Evolutionary conservation across 2,329 filamentous ascomycete genomes (phyloP).

Genomic region (Phialophora chinensis): DNA sequence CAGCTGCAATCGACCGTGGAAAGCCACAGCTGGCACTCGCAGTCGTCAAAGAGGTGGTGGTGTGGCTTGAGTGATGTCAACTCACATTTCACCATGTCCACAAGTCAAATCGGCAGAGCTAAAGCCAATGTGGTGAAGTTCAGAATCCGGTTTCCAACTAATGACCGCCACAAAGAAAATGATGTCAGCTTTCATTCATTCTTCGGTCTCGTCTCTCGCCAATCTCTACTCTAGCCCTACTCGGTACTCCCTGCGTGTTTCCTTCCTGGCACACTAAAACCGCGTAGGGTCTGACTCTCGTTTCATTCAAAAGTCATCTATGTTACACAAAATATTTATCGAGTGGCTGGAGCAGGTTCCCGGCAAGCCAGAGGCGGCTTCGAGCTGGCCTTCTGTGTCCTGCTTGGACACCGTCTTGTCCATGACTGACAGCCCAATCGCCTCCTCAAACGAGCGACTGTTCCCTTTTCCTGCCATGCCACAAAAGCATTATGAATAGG

Average conservation of each 20-base stretch:
- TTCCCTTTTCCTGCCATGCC: conserved; percentile 13
- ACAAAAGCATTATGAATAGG: conserved; percentile 31
- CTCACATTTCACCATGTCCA: neutral
- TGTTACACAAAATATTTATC: conserved; percentile 13
- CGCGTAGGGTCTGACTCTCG: conserved; percentile 1
- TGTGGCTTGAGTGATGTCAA: neutral
- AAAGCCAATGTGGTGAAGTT: neutral
- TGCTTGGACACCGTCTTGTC: neutral
- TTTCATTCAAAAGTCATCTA: conserved; percentile 16
- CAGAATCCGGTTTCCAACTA: neutral
- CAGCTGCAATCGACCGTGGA: neutral
- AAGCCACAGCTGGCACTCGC: neutral
- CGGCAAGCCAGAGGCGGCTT: neutral
- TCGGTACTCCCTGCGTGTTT: too few species aligned
- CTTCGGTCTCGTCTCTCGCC: too few species aligned
- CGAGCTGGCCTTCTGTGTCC: neutral
- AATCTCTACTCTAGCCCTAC: too few species aligned
- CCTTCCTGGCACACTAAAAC: too few species aligned
- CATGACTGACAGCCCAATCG: neutral
- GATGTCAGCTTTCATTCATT: neutral
- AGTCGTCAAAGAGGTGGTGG: neutral
- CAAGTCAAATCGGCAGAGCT: neutral
- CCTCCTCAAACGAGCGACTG: conserved; percentile 7
- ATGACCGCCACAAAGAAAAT: neutral
- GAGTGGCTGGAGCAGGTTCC: neutral